phyloP scores from a whole-genome alignment of 208 protist genomes.

The Trypanosoma brucei region DNA sequence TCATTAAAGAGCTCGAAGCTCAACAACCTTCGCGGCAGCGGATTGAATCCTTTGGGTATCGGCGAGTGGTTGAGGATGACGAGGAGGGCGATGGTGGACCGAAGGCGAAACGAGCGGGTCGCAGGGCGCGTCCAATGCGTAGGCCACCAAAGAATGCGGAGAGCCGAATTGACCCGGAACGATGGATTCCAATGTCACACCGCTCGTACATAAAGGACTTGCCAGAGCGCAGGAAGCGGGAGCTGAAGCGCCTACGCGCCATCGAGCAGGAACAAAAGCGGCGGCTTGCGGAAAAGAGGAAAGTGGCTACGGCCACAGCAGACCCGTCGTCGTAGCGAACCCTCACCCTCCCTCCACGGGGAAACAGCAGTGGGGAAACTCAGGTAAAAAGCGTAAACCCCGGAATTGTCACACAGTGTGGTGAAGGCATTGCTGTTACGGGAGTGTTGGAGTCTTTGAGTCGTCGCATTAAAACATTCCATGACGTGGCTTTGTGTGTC shows the following conservation, averaged over 20 bases:
- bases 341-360: too few relatives aligned
- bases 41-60: constrained; percentile 64
- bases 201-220: constrained; percentile 85
- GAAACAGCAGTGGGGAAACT: too few relatives aligned
- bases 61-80: constrained; percentile 19
- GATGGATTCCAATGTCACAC: constrained; percentile 78
- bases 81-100: constrained; percentile 6
- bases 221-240: constrained; percentile 69
- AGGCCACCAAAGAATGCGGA: constrained; percentile 66
- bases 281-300: constrained; percentile 37
- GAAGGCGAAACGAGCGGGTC: constrained; percentile 13
- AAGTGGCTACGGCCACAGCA: constrained; percentile 14
- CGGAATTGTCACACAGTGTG: too few relatives aligned
- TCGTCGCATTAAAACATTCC: too few relatives aligned
- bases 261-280: constrained; percentile 83
- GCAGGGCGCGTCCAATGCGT: constrained; percentile 38
- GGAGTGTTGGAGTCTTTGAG: too few relatives aligned
- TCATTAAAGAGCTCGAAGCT: constrained; percentile 32
- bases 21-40: constrained; percentile 37
- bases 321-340: not conserved
- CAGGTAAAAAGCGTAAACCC: too few relatives aligned
- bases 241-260: constrained; percentile 75
- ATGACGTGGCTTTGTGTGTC: too few relatives aligned
- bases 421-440: too few relatives aligned
- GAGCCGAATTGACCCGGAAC: constrained; percentile 72